These are phyloP conservation scores for Fonsecaea nubica DNA, from an alignment of 2,329 filamentous ascomycete genomes.

Conservation along the genomic window DNA sequence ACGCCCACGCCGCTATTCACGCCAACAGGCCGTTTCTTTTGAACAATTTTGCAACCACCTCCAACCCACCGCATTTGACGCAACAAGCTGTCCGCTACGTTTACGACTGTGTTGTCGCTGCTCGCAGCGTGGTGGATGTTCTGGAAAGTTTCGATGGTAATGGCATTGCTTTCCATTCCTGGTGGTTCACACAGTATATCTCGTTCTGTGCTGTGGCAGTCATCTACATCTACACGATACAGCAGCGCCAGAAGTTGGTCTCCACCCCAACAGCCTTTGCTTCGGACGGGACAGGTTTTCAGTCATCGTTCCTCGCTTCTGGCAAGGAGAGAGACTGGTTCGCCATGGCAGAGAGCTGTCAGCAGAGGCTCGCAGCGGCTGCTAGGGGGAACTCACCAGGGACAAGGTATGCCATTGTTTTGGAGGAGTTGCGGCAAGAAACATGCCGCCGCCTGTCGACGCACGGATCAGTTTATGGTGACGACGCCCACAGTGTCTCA, in stretches of 20 bases:
- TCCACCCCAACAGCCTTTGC: neutral
- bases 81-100: neutral
- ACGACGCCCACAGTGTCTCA: neutral
- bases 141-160: constrained; percentile 1
- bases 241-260: constrained; percentile 10
- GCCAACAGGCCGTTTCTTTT: constrained; percentile 11
- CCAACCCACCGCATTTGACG: neutral
- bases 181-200: constrained; percentile 20
- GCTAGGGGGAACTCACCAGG: constrained; percentile 6
- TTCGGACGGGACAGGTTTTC: neutral
- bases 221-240: constrained; percentile 19
- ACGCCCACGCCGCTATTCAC: constrained; percentile 1
- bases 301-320: neutral
- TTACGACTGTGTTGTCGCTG: neutral
- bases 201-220: constrained; percentile 17
- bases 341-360: neutral
- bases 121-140: constrained; percentile 5
- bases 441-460: neutral
- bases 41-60: neutral
- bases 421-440: constrained; percentile 12
- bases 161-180: constrained; percentile 5
- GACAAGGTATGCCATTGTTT: neutral
- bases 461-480: neutral
- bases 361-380: constrained; percentile 3
- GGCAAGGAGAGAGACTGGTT: constrained; percentile 10